phyloP scores from a whole-genome alignment of 2,329 filamentous ascomycete species.

The Phyllosticta capitalensis region DNA sequence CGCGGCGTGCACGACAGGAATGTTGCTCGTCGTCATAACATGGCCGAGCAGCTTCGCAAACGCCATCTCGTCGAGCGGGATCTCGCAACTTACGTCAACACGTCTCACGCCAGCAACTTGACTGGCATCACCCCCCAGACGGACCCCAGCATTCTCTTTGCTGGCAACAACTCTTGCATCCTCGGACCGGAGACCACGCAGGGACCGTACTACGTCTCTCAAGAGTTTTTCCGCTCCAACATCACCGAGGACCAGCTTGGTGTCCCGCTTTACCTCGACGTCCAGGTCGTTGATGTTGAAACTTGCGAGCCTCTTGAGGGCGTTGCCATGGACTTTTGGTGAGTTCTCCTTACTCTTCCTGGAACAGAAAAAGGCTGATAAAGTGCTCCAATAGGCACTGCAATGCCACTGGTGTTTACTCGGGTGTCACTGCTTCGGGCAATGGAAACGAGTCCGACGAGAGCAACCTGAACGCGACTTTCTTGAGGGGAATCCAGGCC shows the following conservation, averaged over 20 bases:
- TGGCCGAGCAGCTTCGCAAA: conserved; percentile 31
- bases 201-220: conserved; percentile 23
- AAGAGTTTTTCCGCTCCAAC: conserved; percentile 40
- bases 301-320: conserved; percentile 44
- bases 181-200: conserved; percentile 25
- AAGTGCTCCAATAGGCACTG: conserved; percentile 19
- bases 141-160: conserved; percentile 21
- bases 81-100: conserved; percentile 13
- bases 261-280: conserved; percentile 41
- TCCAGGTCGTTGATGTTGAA: conserved; percentile 45
- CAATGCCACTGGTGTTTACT: conserved; percentile 33
- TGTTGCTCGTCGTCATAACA: conserved; percentile 32
- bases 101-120: conserved; percentile 22
- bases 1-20: conserved; percentile 33
- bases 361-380: neutral
- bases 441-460: conserved; percentile 33
- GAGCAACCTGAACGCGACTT: conserved; percentile 27
- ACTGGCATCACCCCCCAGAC: conserved; percentile 21
- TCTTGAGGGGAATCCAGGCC: conserved; percentile 40
- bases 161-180: conserved; percentile 25
- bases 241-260: conserved; percentile 40
- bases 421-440: conserved; percentile 32
- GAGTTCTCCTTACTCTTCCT: neutral
- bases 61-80: conserved; percentile 20
- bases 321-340: conserved; percentile 46